These are phyloP conservation scores for Neospora caninum DNA, from an alignment of 169 alveolate genomes.

Conservation along the genomic window DNA sequence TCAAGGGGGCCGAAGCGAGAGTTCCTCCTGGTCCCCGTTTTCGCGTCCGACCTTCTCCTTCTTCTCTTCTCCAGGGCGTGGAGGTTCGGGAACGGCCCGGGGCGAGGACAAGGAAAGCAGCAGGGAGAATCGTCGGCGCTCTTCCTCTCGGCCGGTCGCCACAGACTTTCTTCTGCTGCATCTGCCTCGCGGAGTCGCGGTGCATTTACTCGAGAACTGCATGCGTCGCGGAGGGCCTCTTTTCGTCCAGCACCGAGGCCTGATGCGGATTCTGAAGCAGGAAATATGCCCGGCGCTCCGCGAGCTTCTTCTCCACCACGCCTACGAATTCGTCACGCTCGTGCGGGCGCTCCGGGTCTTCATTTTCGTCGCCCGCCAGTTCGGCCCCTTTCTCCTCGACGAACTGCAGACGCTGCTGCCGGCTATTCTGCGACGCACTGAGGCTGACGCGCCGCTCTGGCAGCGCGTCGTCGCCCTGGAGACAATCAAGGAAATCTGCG, in stretches of 20 bases:
- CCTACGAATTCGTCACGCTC: neutral
- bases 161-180: neutral
- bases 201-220: conserved; percentile 14
- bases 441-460: conserved; percentile 29
- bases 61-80: neutral
- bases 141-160: neutral
- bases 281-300: neutral
- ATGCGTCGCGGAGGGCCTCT: neutral
- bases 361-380: neutral
- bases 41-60: neutral
- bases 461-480: conserved; percentile 21
- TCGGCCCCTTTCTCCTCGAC: neutral
- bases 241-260: neutral
- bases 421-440: neutral
- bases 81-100: neutral
- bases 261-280: conserved; percentile 3
- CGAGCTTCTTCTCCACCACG: neutral
- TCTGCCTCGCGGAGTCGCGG: conserved; percentile 2
- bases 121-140: neutral
- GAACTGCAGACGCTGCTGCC: conserved; percentile 4
- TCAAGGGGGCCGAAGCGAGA: neutral
- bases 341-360: neutral
- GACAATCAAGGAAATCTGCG: neutral
- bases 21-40: neutral
- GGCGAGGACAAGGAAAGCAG: neutral